Conservation (phyloP, 495 filamentous ascomycete species). For the Terfezia boudieri region DNA sequence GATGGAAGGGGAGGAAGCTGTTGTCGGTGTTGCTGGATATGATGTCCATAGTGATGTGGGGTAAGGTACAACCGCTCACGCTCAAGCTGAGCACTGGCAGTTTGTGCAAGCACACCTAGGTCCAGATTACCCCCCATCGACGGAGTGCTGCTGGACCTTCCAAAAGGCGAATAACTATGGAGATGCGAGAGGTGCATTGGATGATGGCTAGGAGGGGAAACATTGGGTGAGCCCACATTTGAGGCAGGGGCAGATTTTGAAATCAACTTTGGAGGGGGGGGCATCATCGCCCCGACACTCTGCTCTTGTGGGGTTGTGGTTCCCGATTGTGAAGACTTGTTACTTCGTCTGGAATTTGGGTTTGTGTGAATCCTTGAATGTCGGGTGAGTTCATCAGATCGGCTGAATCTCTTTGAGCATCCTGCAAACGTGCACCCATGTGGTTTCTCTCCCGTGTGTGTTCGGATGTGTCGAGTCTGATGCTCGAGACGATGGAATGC, state of each 20-base stretch:
- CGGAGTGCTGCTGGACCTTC: slow-evolving; percentile 22
- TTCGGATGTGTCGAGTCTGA: slow-evolving; percentile 91
- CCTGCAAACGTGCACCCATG: slow-evolving; percentile 86
- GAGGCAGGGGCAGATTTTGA: slow-evolving; percentile 77
- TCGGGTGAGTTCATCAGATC: slow-evolving; percentile 87
- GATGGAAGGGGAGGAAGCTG: slow-evolving; percentile 55
- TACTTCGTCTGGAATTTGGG: slow-evolving; percentile 82
- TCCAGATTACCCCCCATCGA: slow-evolving; percentile 35
- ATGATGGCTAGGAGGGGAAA: slow-evolving; percentile 79
- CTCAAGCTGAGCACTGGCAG: slow-evolving; percentile 67
- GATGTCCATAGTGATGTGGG: slow-evolving; percentile 33
- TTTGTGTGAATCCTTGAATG: slow-evolving; percentile 99
- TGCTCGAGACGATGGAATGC: slow-evolving; percentile 97
- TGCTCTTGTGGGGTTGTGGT: slow-evolving; percentile 23
- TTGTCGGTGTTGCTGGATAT: slow-evolving; percentile 30
- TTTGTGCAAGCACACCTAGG: slow-evolving; percentile 76
- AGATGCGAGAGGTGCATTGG: slow-evolving; percentile 22
- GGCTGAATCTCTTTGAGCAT: slow-evolving; percentile 92
- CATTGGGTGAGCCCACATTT: slow-evolving; percentile 74
- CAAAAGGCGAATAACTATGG: slow-evolving; percentile 13
- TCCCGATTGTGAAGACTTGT: slow-evolving; percentile 36
- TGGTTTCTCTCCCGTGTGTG: slow-evolving; percentile 95
- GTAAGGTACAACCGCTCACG: slow-evolving; percentile 38
- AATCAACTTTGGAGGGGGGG: slow-evolving; percentile 53
- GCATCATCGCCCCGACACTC: slow-evolving; percentile 42